These are phyloP conservation scores for Naganishia sp. DNA, from an alignment of 1,284 basidiomycete genomes.

Conservation along the genomic window DNA sequence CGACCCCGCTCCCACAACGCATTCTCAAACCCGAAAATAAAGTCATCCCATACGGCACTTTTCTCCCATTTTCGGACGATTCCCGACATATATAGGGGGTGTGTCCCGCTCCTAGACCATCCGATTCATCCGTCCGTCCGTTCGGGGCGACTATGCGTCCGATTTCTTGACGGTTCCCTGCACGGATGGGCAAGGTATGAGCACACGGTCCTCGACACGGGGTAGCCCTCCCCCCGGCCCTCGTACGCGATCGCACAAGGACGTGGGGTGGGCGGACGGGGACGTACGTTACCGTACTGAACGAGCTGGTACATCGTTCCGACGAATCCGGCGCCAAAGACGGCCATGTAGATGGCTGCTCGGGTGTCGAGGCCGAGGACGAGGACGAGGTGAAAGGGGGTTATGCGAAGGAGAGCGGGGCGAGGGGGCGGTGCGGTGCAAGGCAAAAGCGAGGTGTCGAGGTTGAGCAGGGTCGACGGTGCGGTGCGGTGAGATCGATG, in stretches of 20 bases:
- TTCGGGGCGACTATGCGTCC: background rate
- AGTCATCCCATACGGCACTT: background rate
- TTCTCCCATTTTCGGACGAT: background rate
- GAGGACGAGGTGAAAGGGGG: background rate
- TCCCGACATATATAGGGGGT: background rate
- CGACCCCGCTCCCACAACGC: too few relatives aligned
- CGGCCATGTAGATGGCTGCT: constrained; percentile 48
- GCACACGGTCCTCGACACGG: too few relatives aligned
- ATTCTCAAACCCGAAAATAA: too few relatives aligned
- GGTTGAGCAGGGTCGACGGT: background rate
- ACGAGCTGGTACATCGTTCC: constrained; percentile 47
- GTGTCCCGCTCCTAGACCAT: background rate
- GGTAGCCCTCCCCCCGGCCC: too few relatives aligned
- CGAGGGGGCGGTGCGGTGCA: background rate
- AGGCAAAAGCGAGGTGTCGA: too few relatives aligned
- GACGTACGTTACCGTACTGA: constrained; percentile 49
- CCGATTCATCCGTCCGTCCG: background rate
- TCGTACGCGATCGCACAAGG: too few relatives aligned
- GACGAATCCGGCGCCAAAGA: constrained; percentile 46
- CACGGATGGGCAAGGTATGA: too few relatives aligned
- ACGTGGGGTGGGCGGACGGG: too few relatives aligned
- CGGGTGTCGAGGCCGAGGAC: background rate
- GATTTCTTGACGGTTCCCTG: background rate
- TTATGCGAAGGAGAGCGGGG: background rate
- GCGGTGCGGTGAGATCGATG: background rate